Percentiles rank a stretch among this genome's conserved stretches.
Evolutionary conservation across 1,139 yeast genomes (phyloP).

Genomic region (Candida tetrigidarum): DNA sequence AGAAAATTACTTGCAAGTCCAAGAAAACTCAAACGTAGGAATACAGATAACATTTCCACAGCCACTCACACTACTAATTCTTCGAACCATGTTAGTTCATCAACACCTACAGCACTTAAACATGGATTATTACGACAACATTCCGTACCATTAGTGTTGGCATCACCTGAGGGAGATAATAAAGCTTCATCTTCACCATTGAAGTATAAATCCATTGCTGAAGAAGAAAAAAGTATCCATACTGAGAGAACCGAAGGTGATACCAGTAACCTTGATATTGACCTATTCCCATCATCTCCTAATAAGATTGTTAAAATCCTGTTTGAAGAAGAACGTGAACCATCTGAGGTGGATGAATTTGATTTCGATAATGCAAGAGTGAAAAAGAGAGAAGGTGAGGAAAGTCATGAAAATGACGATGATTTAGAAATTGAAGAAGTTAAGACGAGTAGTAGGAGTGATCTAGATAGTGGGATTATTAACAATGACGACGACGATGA

Average conservation of each 20-base stretch:
- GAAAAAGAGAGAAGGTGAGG: background rate
- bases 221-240: conserved; percentile 11
- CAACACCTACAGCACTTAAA: conserved; percentile 3
- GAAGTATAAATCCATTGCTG: background rate
- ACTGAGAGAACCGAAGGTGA: conserved; percentile 14
- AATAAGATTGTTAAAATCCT: conserved; percentile 2
- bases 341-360: conserved; percentile 5
- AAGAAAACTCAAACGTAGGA: conserved; percentile 10
- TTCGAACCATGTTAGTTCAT: conserved; percentile 3
- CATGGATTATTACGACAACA: conserved; percentile 13
- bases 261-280: conserved; percentile 2
- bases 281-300: conserved; percentile 15
- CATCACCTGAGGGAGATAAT: conserved; percentile 17
- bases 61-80: no score
- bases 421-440: background rate
- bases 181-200: conserved; percentile 15
- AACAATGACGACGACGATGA: conserved; percentile 8
- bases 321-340: conserved; percentile 7
- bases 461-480: background rate
- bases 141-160: conserved; percentile 17
- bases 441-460: conserved; percentile 4
- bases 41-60: background rate
- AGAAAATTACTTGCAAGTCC: conserved; percentile 10
- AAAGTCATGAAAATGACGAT: background rate
- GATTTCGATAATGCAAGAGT: conserved; percentile 1